phyloP scores from a whole-genome alignment of 768 basidiomycete genomes.

The Termitomyces sp. region DNA sequence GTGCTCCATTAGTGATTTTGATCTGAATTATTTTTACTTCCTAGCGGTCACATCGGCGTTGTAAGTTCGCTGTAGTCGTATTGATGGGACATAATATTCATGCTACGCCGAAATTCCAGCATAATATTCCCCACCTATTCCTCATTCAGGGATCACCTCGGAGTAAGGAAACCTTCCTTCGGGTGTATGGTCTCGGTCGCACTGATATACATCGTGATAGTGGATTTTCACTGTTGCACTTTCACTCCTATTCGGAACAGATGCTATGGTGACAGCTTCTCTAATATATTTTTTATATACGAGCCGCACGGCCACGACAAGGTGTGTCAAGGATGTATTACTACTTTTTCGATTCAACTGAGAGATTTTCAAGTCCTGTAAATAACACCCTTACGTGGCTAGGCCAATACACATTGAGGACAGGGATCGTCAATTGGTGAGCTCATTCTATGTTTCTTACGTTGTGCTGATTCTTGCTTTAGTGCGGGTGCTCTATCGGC shows the following conservation, averaged over 20 bases:
- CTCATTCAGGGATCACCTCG: background rate
- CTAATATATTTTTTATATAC: slow-evolving; percentile 3
- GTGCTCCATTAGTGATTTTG: background rate
- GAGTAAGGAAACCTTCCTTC: background rate
- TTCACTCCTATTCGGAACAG: background rate
- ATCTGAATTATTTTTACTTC: background rate
- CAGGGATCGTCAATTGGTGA: slow-evolving; percentile 9
- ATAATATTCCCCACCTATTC: slow-evolving; percentile 3
- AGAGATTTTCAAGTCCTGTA: background rate
- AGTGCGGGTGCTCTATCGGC: slow-evolving; percentile 9
- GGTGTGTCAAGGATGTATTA: background rate
- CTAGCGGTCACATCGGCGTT: slow-evolving; percentile 3
- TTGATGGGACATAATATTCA: background rate
- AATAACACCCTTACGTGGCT: slow-evolving; percentile 1
- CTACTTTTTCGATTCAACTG: background rate
- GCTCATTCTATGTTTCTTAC: background rate
- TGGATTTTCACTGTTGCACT: slow-evolving; percentile 7
- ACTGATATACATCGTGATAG: background rate
- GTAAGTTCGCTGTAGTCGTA: background rate
- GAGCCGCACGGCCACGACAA: slow-evolving; percentile 4
- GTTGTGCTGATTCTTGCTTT: background rate
- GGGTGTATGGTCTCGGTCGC: background rate
- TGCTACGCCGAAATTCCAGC: background rate
- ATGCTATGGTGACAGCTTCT: slow-evolving; percentile 1
- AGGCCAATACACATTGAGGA: slow-evolving; percentile 5